Percentiles rank a stretch among this genome's conserved stretches.
These are phyloP conservation scores for Nelumbo lutea DNA, from an alignment of 164 flowering plant species.

Conservation along the genomic window DNA sequence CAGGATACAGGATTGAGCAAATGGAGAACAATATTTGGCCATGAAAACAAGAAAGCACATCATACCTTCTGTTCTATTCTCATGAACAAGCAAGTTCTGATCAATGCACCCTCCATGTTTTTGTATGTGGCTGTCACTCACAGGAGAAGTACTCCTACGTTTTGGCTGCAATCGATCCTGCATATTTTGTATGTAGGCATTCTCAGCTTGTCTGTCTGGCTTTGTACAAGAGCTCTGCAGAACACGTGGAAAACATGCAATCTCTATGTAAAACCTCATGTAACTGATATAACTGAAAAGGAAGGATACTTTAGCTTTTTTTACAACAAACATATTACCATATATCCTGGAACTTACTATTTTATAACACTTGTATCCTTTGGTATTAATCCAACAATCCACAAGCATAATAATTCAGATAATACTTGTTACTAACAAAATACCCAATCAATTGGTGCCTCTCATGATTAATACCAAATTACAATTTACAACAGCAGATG, in stretches of 20 bases:
- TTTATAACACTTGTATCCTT: neutral
- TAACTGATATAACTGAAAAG: constrained; percentile 4
- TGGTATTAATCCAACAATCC: neutral
- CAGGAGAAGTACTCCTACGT: constrained; percentile 14
- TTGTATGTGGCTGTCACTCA: constrained; percentile 10
- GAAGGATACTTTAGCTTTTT: neutral
- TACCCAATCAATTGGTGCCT: neutral
- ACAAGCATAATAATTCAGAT: neutral
- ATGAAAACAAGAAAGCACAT: neutral
- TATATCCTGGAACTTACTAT: neutral
- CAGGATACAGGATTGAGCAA: neutral
- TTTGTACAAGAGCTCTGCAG: constrained; percentile 93
- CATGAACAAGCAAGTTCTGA: constrained; percentile 15
- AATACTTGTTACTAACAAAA: neutral
- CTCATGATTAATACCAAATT: neutral
- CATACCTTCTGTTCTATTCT: constrained; percentile 29
- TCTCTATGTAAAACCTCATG: constrained; percentile 11
- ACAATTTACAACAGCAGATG: neutral
- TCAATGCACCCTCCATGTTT: constrained; percentile 18
- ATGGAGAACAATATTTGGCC: neutral
- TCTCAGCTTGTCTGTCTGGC: constrained; percentile 62
- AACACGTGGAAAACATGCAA: constrained; percentile 23
- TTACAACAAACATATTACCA: neutral
- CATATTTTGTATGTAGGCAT: constrained; percentile 29
- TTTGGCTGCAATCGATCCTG: constrained; percentile 29